Percentiles rank a stretch among this genome's conserved stretches.
These are phyloP conservation scores for Phytophthora pisi DNA, from an alignment of 352 stramenopile species.

Conservation along the genomic window DNA sequence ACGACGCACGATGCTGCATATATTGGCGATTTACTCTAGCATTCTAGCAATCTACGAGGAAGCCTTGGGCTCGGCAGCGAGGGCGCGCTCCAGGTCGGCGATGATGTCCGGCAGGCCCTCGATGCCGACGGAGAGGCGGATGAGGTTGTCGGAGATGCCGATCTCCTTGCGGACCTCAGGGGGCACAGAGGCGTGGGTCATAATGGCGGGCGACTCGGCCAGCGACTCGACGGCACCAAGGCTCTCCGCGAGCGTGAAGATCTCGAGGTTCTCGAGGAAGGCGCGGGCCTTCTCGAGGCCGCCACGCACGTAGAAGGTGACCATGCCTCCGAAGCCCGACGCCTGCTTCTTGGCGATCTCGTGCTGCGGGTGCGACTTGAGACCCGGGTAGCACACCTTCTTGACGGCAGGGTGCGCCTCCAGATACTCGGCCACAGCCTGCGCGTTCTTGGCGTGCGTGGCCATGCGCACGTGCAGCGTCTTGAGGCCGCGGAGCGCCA, in stretches of 20 bases:
- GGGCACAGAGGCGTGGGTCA: conserved; percentile 94
- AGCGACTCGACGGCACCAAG: conserved; percentile 94
- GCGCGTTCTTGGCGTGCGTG: conserved; percentile 93
- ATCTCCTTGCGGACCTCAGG: conserved; percentile 87
- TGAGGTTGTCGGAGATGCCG: conserved; percentile 93
- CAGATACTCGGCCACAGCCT: conserved; percentile 92
- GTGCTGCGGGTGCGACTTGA: conserved; percentile 90
- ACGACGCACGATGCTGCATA: too few species aligned
- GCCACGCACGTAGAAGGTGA: conserved; percentile 95
- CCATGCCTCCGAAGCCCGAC: conserved; percentile 78
- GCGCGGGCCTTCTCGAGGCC: conserved; percentile 78
- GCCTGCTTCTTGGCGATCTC: conserved; percentile 86
- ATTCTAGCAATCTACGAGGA: conserved; percentile 34
- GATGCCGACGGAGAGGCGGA: conserved; percentile 93
- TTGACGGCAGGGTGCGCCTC: conserved; percentile 87
- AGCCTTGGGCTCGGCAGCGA: conserved; percentile 53
- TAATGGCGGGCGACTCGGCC: conserved; percentile 94
- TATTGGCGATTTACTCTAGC: too few species aligned
- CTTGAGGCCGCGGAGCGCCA: conserved; percentile 95
- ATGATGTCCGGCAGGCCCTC: conserved; percentile 93
- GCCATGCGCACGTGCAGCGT: conserved; percentile 95
- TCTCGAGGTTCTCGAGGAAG: conserved; percentile 93
- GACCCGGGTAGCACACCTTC: conserved; percentile 93
- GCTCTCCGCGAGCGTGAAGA: conserved; percentile 96
- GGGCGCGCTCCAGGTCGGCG: conserved; percentile 82